These are phyloP conservation scores for Penicillium decumbens DNA, from an alignment of 2,329 filamentous ascomycete genomes.

Conservation along the genomic window DNA sequence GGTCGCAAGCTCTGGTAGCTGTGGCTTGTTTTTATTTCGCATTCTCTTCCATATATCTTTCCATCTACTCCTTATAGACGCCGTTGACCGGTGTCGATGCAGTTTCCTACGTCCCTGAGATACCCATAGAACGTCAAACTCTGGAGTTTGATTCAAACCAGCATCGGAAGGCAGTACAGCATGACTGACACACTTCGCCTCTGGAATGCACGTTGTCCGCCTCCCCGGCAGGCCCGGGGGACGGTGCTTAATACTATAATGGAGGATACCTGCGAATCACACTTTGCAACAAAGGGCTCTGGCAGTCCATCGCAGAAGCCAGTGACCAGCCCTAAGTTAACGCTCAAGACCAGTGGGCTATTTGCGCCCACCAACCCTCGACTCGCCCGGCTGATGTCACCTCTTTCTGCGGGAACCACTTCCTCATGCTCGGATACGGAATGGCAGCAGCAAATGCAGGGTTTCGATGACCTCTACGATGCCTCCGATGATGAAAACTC, in stretches of 20 bases:
- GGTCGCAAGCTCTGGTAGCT: conserved; percentile 36
- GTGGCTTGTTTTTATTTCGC: conserved; percentile 23
- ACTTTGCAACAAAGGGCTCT: conserved; percentile 18
- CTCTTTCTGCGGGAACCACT: conserved; percentile 29
- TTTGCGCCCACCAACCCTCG: conserved; percentile 19
- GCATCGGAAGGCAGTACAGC: conserved; percentile 26
- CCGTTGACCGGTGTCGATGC: conserved; percentile 35
- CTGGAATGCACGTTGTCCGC: conserved; percentile 49
- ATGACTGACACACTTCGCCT: conserved; percentile 50
- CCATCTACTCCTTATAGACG: conserved; percentile 9
- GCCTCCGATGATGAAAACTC: conserved; percentile 69
- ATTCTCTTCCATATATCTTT: conserved; percentile 18
- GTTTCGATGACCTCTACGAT: conserved; percentile 85
- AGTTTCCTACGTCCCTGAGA: conserved; percentile 20
- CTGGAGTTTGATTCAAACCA: conserved; percentile 18
- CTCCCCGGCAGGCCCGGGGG: conserved; percentile 55
- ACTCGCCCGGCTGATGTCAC: conserved; percentile 29
- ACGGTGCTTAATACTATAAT: conserved; percentile 61
- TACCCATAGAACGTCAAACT: conserved; percentile 25
- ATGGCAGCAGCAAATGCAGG: conserved; percentile 60
- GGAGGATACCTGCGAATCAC: conserved; percentile 47
- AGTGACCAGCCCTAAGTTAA: conserved; percentile 30
- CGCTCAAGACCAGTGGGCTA: conserved; percentile 31
- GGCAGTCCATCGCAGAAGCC: conserved; percentile 8
- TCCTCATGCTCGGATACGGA: conserved; percentile 52